Evolutionary conservation across 176 grass and related monocot genomes (phyloP), one percentile per base, ranked within the genome.

Genomic region (Juncus inflexus): DNA sequence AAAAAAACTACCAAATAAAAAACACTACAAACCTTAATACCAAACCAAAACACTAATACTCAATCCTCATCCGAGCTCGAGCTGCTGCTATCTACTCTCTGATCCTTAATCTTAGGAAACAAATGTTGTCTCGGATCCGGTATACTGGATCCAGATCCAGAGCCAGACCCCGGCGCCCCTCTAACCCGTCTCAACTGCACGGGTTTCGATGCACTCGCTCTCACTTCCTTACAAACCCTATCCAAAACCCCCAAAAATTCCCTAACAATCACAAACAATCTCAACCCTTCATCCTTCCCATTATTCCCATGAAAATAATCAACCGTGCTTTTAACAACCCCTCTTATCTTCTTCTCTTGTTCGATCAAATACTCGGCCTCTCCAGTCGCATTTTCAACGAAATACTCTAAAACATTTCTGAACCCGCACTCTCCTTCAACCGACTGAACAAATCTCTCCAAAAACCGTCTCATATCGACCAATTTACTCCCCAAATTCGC

Each of bases 341-440:
- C 70, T 61, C 73, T 76, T 76, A 86, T 85, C 85, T 76, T 99
- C 61, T 92, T 92, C 57, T 99, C 94, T 63, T 99, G 72, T 19
- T 83, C 71, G 40, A 76, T 52, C 60, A 92, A 55, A 55, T 65
- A 86, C 52, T 76, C 72, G 61, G 84, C 64, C 51, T 82, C 83
- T 15, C 6, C 37, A 51, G 86, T 80, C 43, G 89, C 68, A 9
- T 80, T 72, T 52, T 89, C 76, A 3, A 81, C 7, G 7, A 99
- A 99, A 76, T 55, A 19, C 64, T 78, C 74, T 42, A 99, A 81
- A 35, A 64, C 79, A 37, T 65, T 15, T 40, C 91, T 74, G 79
- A 99, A 99, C 42, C 89, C 86, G 12, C 85, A 83, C 12, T 90
- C 85, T 61, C 77, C 62, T 38, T 81, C 79, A 68, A 76, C 86